Base-by-base conservation (phyloP, 2,329 filamentous ascomycete species). In the Stromatinia cepivora region DNA sequence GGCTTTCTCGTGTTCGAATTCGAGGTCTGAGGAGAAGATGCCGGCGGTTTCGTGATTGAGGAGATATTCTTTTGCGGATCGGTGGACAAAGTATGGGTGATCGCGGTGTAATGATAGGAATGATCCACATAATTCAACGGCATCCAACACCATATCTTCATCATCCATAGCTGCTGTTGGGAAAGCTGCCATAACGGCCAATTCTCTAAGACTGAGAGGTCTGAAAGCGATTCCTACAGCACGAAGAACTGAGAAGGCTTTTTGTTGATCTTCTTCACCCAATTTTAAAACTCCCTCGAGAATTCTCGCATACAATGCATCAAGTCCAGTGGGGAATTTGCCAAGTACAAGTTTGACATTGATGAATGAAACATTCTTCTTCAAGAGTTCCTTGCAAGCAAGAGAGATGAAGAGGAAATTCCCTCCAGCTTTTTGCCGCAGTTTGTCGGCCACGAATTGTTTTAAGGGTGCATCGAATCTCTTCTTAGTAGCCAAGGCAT, bases 101-200 rank as follows among this genome's bases (percentile, higher is more conserved):
- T 69, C 67, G 25, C 61, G 59, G 5, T 66, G 61, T 25, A 66
- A 39, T 17, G 61, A 57, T n/a, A 69, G 50, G 20, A 69, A 69
- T 36, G 67, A 66, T 52, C 61, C 67, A 50, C 67, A 69, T 22
- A 59, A 36, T 46, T 66, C 67, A 10, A 66, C 25, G 13, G 59
- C 59, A 17, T 69, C 42, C 34, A 65, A 57, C 4, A 69, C 67
- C 13, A 66, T 52, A 9, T 66, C 67, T 46, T 65, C 59, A 42
- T 69, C 62, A 22, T 66, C 61, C 10, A 69, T 66, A 34, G 59
- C 61, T 34, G 50, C 67, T 52, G 39, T 28, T 0, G 59, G 59
- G 52, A 69, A 69, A 28, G 36, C 67, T 22, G 67, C 67, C 67
- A 69, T 66, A 1, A 69, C 67, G n/a, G 67, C 67, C 57, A 69